phyloP scores from a whole-genome alignment of 2,329 filamentous ascomycete genomes.

The Xylaria polymorpha region DNA sequence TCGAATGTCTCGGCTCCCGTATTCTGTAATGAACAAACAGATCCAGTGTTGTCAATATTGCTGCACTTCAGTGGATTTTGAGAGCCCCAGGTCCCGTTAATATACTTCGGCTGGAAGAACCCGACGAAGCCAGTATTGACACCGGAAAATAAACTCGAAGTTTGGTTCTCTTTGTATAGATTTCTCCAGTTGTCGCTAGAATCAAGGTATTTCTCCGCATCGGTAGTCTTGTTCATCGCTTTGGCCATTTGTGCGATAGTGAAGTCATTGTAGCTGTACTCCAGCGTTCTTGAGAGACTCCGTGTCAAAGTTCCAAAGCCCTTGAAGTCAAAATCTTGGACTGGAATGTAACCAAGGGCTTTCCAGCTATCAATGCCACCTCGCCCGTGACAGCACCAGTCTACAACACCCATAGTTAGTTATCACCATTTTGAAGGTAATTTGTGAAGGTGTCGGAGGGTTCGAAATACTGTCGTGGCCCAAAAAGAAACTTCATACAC shows the following conservation, averaged over 20 bases:
- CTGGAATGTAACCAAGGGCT: slow-evolving; percentile 75
- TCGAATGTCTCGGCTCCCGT: slow-evolving; percentile 77
- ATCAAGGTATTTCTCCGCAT: slow-evolving; percentile 68
- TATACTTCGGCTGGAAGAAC: slow-evolving; percentile 75
- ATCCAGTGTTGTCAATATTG: slow-evolving; percentile 58
- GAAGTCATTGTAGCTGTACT: slow-evolving; percentile 84
- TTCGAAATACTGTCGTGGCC: too few species aligned
- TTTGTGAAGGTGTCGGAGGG: too few species aligned
- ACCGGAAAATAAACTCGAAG: slow-evolving; percentile 63
- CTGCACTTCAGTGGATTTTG: slow-evolving; percentile 76
- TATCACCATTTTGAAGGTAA: too few species aligned
- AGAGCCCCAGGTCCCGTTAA: slow-evolving; percentile 75
- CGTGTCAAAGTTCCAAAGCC: slow-evolving; percentile 78
- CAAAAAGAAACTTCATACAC: too few species aligned
- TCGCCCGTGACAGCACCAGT: slow-evolving; percentile 77
- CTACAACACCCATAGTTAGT: not conserved
- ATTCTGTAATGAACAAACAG: slow-evolving; percentile 69
- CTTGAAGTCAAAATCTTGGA: slow-evolving; percentile 72
- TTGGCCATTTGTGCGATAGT: slow-evolving; percentile 73
- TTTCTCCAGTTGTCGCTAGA: slow-evolving; percentile 75
- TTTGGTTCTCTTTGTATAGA: slow-evolving; percentile 70
- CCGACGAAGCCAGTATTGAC: slow-evolving; percentile 73
- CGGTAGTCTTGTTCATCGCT: slow-evolving; percentile 63
- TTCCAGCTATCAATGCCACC: slow-evolving; percentile 81
- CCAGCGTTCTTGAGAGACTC: slow-evolving; percentile 77